phyloP scores from a whole-genome alignment of 352 stramenopile genomes.

The Plasmopara viticola region DNA sequence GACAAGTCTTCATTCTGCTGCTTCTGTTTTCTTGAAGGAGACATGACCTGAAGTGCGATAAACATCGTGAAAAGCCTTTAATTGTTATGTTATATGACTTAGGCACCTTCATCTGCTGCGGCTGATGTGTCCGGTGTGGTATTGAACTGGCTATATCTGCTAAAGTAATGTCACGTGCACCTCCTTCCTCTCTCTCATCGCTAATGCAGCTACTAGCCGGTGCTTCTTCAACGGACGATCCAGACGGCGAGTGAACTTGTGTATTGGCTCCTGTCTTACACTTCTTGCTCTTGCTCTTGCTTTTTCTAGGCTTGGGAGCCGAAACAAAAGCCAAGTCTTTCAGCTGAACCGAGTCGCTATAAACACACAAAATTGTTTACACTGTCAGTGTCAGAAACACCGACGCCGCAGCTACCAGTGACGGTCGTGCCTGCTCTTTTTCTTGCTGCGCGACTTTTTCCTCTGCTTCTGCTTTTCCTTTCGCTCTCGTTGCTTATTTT shows the following conservation, averaged over 20 bases:
- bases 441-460: slow-evolving; percentile 72
- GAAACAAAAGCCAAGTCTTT: slow-evolving; percentile 73
- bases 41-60: slow-evolving; percentile 8
- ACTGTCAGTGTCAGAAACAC: slow-evolving; percentile 5
- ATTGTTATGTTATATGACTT: not conserved
- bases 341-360: slow-evolving; percentile 54
- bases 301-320: slow-evolving; percentile 57
- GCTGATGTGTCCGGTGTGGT: slow-evolving; percentile 2
- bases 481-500: slow-evolving; percentile 50
- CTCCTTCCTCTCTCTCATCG: slow-evolving; percentile 8
- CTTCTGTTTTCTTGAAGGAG: slow-evolving; percentile 13
- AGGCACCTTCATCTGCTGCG: slow-evolving; percentile 18
- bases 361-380: not conserved
- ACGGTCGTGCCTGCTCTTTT: slow-evolving; percentile 50
- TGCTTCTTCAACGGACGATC: slow-evolving; percentile 14
- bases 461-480: slow-evolving; percentile 59
- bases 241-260: slow-evolving; percentile 7
- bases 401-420: not conserved
- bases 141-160: slow-evolving; percentile 16
- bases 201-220: not conserved
- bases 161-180: slow-evolving; percentile 6
- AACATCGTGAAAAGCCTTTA: slow-evolving; percentile 7
- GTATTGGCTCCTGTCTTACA: slow-evolving; percentile 15
- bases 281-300: slow-evolving; percentile 53
- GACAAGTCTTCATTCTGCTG: slow-evolving; percentile 11